Conservation (phyloP, 2,329 filamentous ascomycete genomes). For the Aspergillus hortae region DNA sequence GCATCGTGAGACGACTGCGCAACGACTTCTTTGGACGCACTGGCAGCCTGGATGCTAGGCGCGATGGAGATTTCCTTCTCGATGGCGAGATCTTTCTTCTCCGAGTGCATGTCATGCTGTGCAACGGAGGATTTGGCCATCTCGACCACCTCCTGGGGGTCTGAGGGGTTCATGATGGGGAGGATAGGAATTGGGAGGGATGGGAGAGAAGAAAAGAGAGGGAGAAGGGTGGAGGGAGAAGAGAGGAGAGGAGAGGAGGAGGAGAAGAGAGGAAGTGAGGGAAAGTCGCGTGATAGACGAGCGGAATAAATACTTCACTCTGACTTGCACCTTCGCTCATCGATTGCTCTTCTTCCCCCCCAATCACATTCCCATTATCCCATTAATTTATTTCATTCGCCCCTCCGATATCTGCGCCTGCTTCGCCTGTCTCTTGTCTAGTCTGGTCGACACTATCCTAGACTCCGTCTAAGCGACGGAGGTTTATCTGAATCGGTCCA, state of each 20-base stretch:
- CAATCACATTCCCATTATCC: no score
- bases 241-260: background rate
- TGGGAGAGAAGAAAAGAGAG: slow-evolving; percentile 3
- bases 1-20: background rate
- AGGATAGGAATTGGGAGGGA: background rate
- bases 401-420: background rate
- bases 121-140: slow-evolving; percentile 20
- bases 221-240: background rate
- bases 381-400: no score
- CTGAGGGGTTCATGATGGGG: slow-evolving; percentile 23
- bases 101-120: slow-evolving; percentile 15
- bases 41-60: slow-evolving; percentile 6
- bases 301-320: background rate
- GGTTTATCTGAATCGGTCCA: no score
- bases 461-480: background rate
- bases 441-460: background rate
- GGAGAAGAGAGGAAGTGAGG: background rate
- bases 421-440: background rate
- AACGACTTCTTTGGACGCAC: background rate
- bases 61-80: slow-evolving; percentile 5
- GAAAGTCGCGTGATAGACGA: background rate
- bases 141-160: slow-evolving; percentile 24
- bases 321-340: background rate
- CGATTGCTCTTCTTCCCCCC: no score
- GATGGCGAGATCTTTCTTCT: slow-evolving; percentile 9